Conservation (phyloP, 768 basidiomycete genomes). For the Rossbeevera mucosa region DNA sequence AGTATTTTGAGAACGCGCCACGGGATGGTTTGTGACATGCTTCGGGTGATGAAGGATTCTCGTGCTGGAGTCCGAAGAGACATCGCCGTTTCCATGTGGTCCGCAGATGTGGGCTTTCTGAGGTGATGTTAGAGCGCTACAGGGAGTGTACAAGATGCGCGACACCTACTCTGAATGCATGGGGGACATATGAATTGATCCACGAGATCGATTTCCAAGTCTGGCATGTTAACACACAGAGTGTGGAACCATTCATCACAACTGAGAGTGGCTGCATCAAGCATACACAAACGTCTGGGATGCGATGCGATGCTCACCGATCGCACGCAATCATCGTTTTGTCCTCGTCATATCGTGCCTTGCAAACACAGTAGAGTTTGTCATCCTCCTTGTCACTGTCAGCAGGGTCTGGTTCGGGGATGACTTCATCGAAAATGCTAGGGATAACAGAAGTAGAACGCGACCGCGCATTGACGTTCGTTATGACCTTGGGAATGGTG, state of each 20-base stretch:
- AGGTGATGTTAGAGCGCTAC: conserved; percentile 1
- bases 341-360: conserved; percentile 83
- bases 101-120: conserved; percentile 56
- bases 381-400: conserved; percentile 37
- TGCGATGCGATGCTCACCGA: conserved; percentile 46
- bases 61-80: conserved; percentile 61
- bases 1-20: conserved; percentile 85
- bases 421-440: conserved; percentile 34
- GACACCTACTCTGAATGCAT: conserved; percentile 65
- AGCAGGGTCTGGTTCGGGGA: conserved; percentile 50
- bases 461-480: conserved; percentile 45
- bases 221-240: conserved; percentile 75
- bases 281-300: neutral
- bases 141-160: neutral
- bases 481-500: conserved; percentile 14
- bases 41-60: conserved; percentile 54
- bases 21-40: conserved; percentile 80
- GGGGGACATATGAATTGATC: conserved; percentile 89
- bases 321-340: conserved; percentile 92
- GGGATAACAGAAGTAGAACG: conserved; percentile 72
- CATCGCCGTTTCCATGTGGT: conserved; percentile 83
- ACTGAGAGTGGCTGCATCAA: conserved; percentile 34
- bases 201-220: conserved; percentile 79
- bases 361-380: conserved; percentile 87
- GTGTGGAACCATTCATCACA: conserved; percentile 97